Evolutionary conservation across 2,329 filamentous ascomycete genomes (phyloP), one percentile per base, ranked within the genome.

Genomic region (Emmonsia crescens): DNA sequence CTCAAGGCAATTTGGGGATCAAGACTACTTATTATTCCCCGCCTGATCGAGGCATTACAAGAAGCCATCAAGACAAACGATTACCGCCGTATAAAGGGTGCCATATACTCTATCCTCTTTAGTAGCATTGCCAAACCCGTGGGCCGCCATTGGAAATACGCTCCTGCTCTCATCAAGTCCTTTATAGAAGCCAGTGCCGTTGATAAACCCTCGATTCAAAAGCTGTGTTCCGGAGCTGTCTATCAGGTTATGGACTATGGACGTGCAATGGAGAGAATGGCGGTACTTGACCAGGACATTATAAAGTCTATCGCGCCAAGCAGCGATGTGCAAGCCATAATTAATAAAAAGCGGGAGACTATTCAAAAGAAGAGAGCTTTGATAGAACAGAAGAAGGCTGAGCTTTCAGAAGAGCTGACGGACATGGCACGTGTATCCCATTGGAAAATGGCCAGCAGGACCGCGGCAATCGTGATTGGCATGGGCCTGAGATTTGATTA

Each of bases 361-460:
- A 90, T 99, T 66, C 77, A 88, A 62, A 84, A 86, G 65, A 89
- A 93, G 61, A 84, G 92, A 62, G 80, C 79, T 59, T 83, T 84
- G 63, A 91, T 97, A 4, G 94, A 99, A 74, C 80, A 82, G 60
- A 91, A 89, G 77, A 99, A 99, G 77, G 80, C 86, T 0, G 83
- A 84, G 3, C 78, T 99, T 31, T 89, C 92, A 0, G 79, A 90
- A 60, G 91, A 97, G 72, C 80, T 99, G 38, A 88, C 92, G 3
- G 84, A 88, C 63, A 78, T 88, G 63, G 89, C 91, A 1, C 86
- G 85, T 68, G 84, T 84, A 2, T 90, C 91, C 0, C 95, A 99
- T 71, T 99, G 94, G 94, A 97, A 96, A 78, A 92, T 96, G 68
- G 93, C 93, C 5, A 91, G 86, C 58, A 83, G 93, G 33, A 96